Base-by-base conservation (phyloP, 495 filamentous ascomycete genomes). In the Darksidea phi region DNA sequence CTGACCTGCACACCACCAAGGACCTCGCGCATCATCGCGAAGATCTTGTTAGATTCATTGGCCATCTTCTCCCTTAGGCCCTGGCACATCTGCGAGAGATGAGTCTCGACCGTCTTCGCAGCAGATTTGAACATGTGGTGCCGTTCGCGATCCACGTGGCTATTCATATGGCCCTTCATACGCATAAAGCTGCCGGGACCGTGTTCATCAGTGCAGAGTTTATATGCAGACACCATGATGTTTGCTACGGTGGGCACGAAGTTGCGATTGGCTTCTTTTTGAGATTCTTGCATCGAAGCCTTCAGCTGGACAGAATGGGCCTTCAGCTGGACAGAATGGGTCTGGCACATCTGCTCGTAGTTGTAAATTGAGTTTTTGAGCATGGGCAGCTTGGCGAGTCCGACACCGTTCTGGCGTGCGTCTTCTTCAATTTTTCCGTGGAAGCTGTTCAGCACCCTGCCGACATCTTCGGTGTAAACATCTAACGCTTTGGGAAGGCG, bases 231-330 rank as follows among this genome's bases (percentile, higher is more conserved):
- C 0, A 32, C 25, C 79, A 88, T 85, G 28, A 66, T 59, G 0
- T 65, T 13, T 25, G 74, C 67, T 25, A 87, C 81, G 20, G 77
- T 71, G 1, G 81, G 83, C 11, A 73, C 76, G 52, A 86, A 86
- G 23, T 73, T 66, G 6, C 85, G 78, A 64, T 80, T 87, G 32
- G 79, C 78, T 2, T 84, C 82, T 28, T 78, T 75, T 62, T 86
- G 84, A 5, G 69, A 15, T 3, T 71, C 70, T 20, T 75, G 78
- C 47, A 83, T 76, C 10, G 64, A 55, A 0, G 64, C 63, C 0
- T 65, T 61, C 20, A 80, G 63, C 8, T 63, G 47, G 0, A 17
- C 57, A 6, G 73, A 63, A 0, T 80, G n/a, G n/a, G n/a, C n/a
- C n/a, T n/a, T 61, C 20, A 80, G 63, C 8, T 63, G 47, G 0